Base-by-base conservation (phyloP, 176 grass and related monocot species). In the maize (Zea mays) region DNA sequence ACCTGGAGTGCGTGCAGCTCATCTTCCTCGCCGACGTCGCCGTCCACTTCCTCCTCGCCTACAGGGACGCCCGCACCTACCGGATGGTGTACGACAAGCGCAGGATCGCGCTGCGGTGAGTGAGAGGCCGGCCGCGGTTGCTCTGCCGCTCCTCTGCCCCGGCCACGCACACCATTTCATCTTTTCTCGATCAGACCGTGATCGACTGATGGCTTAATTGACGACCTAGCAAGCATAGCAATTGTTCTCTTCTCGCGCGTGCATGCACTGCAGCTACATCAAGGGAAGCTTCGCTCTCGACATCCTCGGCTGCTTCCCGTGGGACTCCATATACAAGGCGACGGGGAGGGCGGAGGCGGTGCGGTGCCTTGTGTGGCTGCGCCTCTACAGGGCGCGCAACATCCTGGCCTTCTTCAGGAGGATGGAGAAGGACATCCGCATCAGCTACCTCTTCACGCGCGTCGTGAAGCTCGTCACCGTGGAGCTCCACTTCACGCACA, bases 371-470 rank as follows among this genome's bases (percentile, higher is more conserved):
- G 35, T 88, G 27, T 97, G 94, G 91, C 62, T 97, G 7, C 73
- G 94, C 21, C 57, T 97, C 37, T 94, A 86, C 85, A 86, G 94
- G 19, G 88, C 84, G 1, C 73, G 82, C 19, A 86, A 92, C 45
- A 92, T 97, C 69, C 81, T 77, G 71, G 62, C 82, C 44, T 97
- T 93, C 84, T 97, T 97, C 86, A 85, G 72, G 72, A 82, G 57
- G 83, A 88, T 90, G 87, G 91, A 97, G 94, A 97, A 97, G 79
- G 94, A 97, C 80, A 92, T 97, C 70, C 87, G 91, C 27, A 86
- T 97, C 75, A 94, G 88, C 86, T 97, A 94, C 80, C 86, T 94
- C 19, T 87, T 93, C 86, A 97, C 94, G 34, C 84, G 94, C 73
- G 90, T 94, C 21, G 87, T 86, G 3, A 97, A 94, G 91, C 86